A percentile compares a stretch with the other conserved stretches of the same genome.
phyloP scores from a whole-genome alignment of 129 eudicot species.

The Escallonia herrerae region DNA sequence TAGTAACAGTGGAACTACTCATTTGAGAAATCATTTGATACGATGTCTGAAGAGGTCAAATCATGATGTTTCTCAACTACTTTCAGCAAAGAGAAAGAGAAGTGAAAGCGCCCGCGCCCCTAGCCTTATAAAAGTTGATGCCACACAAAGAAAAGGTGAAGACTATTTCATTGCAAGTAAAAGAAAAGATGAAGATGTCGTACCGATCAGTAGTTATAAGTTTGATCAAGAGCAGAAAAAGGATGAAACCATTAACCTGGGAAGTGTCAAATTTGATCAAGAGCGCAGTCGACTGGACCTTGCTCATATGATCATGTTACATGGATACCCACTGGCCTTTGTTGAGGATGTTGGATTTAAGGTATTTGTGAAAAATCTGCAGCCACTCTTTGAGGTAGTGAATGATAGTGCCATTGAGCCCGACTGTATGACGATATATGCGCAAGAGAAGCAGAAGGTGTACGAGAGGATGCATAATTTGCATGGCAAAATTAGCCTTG shows the following conservation, averaged over 20 bases:
- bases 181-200: constrained; percentile 44
- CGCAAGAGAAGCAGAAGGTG: constrained; percentile 71
- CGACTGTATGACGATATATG: constrained; percentile 63
- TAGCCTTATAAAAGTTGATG: constrained; percentile 51
- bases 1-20: constrained; percentile 96
- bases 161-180: constrained; percentile 13
- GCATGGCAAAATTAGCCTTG: constrained; percentile 65
- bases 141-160: constrained; percentile 55
- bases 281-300: constrained; percentile 83
- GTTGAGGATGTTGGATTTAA: constrained; percentile 87
- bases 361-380: constrained; percentile 78
- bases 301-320: constrained; percentile 94
- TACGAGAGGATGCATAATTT: constrained; percentile 40
- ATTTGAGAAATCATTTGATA: constrained; percentile 85
- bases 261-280: constrained; percentile 83
- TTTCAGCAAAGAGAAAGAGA: constrained; percentile 74
- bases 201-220: constrained; percentile 38
- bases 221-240: constrained; percentile 64
- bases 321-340: constrained; percentile 90
- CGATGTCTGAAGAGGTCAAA: constrained; percentile 88
- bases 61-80: constrained; percentile 86
- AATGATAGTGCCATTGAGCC: constrained; percentile 50
- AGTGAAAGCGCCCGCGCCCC: constrained; percentile 57
- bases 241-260: constrained; percentile 52
- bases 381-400: constrained; percentile 73